Percentiles rank a stretch among this genome's conserved stretches.
These are phyloP conservation scores for Candida ovalis DNA, from an alignment of 805 yeast genomes.

Conservation along the genomic window DNA sequence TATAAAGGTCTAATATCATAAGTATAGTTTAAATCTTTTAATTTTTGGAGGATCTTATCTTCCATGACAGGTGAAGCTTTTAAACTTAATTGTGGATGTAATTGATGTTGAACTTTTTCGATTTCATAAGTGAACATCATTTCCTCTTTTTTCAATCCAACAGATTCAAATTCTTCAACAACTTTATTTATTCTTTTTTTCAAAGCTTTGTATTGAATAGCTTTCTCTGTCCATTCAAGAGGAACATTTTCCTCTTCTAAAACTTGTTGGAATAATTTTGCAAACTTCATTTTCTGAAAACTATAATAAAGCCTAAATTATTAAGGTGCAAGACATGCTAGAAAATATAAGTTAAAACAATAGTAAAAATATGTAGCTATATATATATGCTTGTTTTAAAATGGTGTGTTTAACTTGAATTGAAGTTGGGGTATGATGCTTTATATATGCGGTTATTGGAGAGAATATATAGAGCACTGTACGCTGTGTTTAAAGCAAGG, in stretches of 20 bases:
- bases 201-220: slow-evolving; percentile 68
- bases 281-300: slow-evolving; percentile 77
- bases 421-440: too few species aligned
- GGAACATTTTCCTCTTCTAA: slow-evolving; percentile 61
- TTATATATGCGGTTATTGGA: too few species aligned
- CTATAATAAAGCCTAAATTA: background rate
- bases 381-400: too few species aligned
- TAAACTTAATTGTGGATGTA: slow-evolving; percentile 25
- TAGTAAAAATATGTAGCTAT: slow-evolving; percentile 1
- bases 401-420: too few species aligned
- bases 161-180: slow-evolving; percentile 55
- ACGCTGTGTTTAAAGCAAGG: too few species aligned
- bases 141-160: slow-evolving; percentile 52
- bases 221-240: slow-evolving; percentile 60
- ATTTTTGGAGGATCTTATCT: slow-evolving; percentile 14
- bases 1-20: slow-evolving; percentile 14
- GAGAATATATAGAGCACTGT: too few species aligned
- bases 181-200: slow-evolving; percentile 65
- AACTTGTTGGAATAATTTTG: slow-evolving; percentile 63
- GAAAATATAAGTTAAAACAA: background rate
- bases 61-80: slow-evolving; percentile 20
- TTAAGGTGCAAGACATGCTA: background rate
- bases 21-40: slow-evolving; percentile 15
- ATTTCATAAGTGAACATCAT: slow-evolving; percentile 22
- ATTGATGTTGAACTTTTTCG: slow-evolving; percentile 12